Evolutionary conservation across 1,284 basidiomycete genomes (phyloP), one percentile per base, ranked within the genome.

Genomic region (Cryptococcus floricola): DNA sequence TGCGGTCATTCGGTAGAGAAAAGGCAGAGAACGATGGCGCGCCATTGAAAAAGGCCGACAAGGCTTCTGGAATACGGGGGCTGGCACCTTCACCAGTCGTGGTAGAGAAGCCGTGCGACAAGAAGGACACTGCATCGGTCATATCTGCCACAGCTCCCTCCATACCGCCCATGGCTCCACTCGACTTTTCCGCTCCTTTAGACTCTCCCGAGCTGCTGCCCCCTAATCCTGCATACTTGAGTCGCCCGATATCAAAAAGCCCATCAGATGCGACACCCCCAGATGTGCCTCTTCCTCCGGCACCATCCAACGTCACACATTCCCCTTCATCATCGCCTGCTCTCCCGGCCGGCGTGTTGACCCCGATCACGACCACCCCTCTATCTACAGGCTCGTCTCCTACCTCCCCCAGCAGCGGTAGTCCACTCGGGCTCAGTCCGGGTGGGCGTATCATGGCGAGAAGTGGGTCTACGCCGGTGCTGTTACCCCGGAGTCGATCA

Each of bases 181-280:
- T 34, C 31, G 31, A 34, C 52, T 18, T 31, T 54, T 3, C 51
- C 52, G 13, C 61, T 60, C 23, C 54, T 63, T 16, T 62, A 64
- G 44, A 63, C 63, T 55, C 69, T 66, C 25, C 69, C 69, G 31
- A 34, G 31, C 60, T 71, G 3, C 48, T 65, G n/a, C 69, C 69
- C 1, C 69, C 69, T 5, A 59, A 66, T 27, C 69, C 69, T 34
- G 61, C 68, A 10, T 70, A 67, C 52, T 66, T 66, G 19, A 58
- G 28, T 13, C 54, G 49, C 39, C 52, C 50, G 5, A 39, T 56
- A n/a, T 57, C 58, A 8, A 28, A 50, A 18, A 46, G 41, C 8
- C 48, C 56, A 12, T 14, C 52, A 19, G 44, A 55, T 39, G 60
- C 41, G 14, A 53, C 64, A 12, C 64, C 64, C 19, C 64, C 60